phyloP scores from a whole-genome alignment of 768 basidiomycete genomes.

The Psilocybe cyanescens region DNA sequence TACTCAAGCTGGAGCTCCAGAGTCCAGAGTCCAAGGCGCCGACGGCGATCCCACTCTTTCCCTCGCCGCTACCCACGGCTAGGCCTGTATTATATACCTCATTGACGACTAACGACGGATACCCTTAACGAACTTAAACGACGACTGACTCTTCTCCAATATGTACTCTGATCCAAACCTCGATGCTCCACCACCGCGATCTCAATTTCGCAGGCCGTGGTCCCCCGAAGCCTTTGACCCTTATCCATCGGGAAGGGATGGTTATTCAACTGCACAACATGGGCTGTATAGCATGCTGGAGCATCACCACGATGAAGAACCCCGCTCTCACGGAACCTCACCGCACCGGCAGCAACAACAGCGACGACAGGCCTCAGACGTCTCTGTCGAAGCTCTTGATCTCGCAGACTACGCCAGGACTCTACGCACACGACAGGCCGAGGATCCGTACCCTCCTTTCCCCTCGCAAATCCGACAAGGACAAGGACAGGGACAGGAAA shows the following conservation, averaged over 20 bases:
- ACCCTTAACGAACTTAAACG: conserved; percentile 14
- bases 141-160: conserved; percentile 5
- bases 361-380: conserved; percentile 60
- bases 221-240: conserved; percentile 62
- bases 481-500: not conserved
- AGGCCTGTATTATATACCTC: not conserved
- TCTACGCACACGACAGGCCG: conserved; percentile 40
- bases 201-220: conserved; percentile 67
- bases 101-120: conserved; percentile 18
- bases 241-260: conserved; percentile 29
- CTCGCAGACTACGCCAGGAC: conserved; percentile 70
- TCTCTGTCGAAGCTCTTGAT: conserved; percentile 72
- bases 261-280: not conserved
- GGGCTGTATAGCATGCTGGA: conserved; percentile 2
- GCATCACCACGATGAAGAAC: conserved; percentile 17
- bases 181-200: conserved; percentile 53
- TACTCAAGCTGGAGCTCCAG: not conserved
- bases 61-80: conserved; percentile 2
- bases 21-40: not conserved
- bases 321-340: conserved; percentile 16
- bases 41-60: conserved; percentile 8
- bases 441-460: conserved; percentile 37
- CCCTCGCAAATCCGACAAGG: conserved; percentile 23
- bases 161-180: conserved; percentile 51
- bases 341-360: conserved; percentile 23